Evolutionary conservation across 1,139 yeast genomes (phyloP), one percentile per base, ranked within the genome.

Genomic region (Pichia sp.): DNA sequence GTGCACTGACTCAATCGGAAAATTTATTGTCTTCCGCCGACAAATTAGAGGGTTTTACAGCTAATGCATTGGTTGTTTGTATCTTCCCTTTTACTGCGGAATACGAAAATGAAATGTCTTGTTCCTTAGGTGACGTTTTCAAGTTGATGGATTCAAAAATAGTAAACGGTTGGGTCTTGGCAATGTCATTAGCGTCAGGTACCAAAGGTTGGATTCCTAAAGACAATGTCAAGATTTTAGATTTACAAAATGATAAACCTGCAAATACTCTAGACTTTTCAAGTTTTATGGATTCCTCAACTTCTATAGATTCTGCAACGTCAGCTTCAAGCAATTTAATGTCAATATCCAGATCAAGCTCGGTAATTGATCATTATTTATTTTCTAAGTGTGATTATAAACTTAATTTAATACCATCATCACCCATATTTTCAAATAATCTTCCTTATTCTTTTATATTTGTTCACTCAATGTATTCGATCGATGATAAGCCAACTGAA

Each of bases 131-230:
- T 33, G 86, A 81, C 60, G 79, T 80, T 54, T 70, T 81, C 58
- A 79, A 77, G 51, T 72, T 81, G 19, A 70, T 83, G 4, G 50
- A 51, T 39, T 51, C 57, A 16, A 47, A 44, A 31, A 25, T 52
- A 2, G 80, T 78, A 8, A 76, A 73, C 60, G 86, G 81, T 53
- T 80, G 84, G 84, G 73, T 80, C 49, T 73, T 81, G 38, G 86
- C 83, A 16, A 81, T 80, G 62, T 82, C 86, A 8, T 77, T 81
- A 48, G 78, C 79, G 48, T 66, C 83, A 46, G 79, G 83, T 2
- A 77, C 77, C 1, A 81, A 83, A 0, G 87, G 87, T 0, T 70
- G 81, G 60, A 79, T 81, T 5, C 86, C 87, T 0, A 78, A 76
- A 7, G 71, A 76, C 48, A 78, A 76, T 59, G 84, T 80, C 19